A percentile compares a stretch with the other conserved stretches of the same genome.
phyloP scores from a whole-genome alignment of 2,329 filamentous ascomycete species.

The Ophiostoma sp. region DNA sequence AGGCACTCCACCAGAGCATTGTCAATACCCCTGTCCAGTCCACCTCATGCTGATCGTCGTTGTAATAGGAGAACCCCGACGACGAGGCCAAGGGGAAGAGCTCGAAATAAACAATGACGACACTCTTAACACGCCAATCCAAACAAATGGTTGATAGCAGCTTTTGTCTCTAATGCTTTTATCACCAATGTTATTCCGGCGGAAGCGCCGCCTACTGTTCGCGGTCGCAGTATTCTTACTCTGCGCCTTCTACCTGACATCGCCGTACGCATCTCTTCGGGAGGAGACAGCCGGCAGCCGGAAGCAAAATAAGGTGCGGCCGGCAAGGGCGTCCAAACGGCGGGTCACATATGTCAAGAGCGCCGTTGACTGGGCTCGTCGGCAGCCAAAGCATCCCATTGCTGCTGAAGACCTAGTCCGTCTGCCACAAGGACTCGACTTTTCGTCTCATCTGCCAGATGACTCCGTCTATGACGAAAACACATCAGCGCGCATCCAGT shows the following conservation, averaged over 20 bases:
- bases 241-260: constrained; percentile 12
- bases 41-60: neutral
- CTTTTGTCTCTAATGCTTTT: neutral
- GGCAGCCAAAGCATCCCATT: constrained; percentile 28
- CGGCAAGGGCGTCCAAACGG: constrained; percentile 15
- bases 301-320: constrained; percentile 17
- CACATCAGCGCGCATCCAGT: constrained; percentile 42
- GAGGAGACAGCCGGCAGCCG: neutral
- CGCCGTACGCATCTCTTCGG: neutral
- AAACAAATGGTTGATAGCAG: neutral
- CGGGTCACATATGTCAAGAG: constrained; percentile 28
- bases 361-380: constrained; percentile 32
- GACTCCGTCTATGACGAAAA: neutral
- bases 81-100: neutral
- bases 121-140: neutral
- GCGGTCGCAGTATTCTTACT: constrained; percentile 11
- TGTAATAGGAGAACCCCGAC: constrained; percentile 8
- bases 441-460: neutral
- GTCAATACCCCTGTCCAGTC: neutral
- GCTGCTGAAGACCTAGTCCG: constrained; percentile 25
- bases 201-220: constrained; percentile 19
- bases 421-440: constrained; percentile 31
- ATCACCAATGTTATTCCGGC: constrained; percentile 1
- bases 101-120: neutral
- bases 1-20: neutral